Evolutionary conservation across 176 grass and related monocot species (phyloP), one percentile per base, ranked within the genome.

Genomic region (Tillandsia leiboldiana): DNA sequence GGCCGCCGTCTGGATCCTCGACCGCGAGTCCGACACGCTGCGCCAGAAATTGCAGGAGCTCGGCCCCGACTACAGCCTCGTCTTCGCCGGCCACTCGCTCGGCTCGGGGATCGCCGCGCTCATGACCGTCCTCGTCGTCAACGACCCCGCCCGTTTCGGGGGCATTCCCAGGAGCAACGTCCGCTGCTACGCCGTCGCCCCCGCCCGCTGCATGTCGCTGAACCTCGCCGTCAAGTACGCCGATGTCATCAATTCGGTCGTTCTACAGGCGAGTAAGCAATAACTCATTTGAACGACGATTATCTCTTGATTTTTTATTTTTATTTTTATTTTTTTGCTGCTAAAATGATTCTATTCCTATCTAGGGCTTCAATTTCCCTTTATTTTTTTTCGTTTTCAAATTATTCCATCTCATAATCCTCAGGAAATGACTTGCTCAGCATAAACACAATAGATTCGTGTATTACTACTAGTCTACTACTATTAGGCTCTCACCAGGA

Each of bases 211-310:
- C 63, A 88, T 99, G 94, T 99, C 94, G 13, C 90, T 99, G 70
- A 99, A 99, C 69, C 94, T 99, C 69, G 87, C 94, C 47, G 94
- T 99, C 74, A 99, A 93, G 84, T 99, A 99, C 75, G 94, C 94
- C 0, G 90, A 90, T 77, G 94, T 99, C 65, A 90, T 99, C 69
- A 64, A 93, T 70, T 99, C 94, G 18, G 76, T 99, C 75, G 82
- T 99, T 51, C 78, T 99, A 70, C 94, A 99, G 94, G 94, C 87
- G 24, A 64, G 47, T 51, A 24, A 18, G 9, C 58, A 76, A 68
- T 51, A 42, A 42, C 6, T 42, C 33, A 0, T 42, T 42, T 6
- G 33, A 24, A 24, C 23, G 23, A 24, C 23, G 23, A 24, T 1
- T 24, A 24, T 24, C 23, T 24, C 23, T 1, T 24, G 23, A 24